Evolutionary conservation across 805 yeast species (phyloP), one percentile per base, ranked within the genome.

Genomic region (Aciculoconidium aculeatum): DNA sequence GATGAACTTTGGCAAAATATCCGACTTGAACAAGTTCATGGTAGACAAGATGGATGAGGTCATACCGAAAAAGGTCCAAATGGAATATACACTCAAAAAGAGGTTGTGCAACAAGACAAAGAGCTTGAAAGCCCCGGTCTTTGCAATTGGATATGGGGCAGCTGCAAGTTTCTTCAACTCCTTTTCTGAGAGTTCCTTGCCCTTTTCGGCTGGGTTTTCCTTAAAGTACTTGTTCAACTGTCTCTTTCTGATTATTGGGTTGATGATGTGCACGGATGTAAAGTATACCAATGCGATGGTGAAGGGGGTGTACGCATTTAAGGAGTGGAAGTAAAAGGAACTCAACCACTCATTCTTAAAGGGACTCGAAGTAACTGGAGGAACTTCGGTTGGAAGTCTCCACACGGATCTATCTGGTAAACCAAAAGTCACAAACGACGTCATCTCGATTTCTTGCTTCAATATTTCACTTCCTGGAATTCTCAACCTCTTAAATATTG

Each of bases 1-100:
- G 28, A 26, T 16, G 27, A 35, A 35, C 19, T 26, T 17, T 2
- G 44, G 44, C 27, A 40, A 30, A 17, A 36, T 32, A 22, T 33
- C 33, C 11, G 34, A 38, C 32, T 41, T 40, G 38, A 52, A 36
- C 18, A 45, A 39, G 29, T 44, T 40, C 42, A 56, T 51, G 35
- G 70, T 64, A 27, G 55, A 50, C 34, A 59, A 51, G 44, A 79
- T 70, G 7, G 80, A 61, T 11, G 57, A 44, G 15, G 69, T 51
- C 77, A 79, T 77, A n/a, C 84, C 83, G 13, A 73, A 26, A 38
- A 77, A 77, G 6, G 86, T 77, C 84, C 84, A 78, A 17, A 69
- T 67, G 3, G 84, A 77, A 54, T 77, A 79, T n/a, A 58, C 57
- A 48, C 85, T 78, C 20, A 79, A 66, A 24, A 70, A 65, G 13